phyloP scores from a whole-genome alignment of 1,139 yeast genomes.

The Lodderomyces parapsilosis region DNA sequence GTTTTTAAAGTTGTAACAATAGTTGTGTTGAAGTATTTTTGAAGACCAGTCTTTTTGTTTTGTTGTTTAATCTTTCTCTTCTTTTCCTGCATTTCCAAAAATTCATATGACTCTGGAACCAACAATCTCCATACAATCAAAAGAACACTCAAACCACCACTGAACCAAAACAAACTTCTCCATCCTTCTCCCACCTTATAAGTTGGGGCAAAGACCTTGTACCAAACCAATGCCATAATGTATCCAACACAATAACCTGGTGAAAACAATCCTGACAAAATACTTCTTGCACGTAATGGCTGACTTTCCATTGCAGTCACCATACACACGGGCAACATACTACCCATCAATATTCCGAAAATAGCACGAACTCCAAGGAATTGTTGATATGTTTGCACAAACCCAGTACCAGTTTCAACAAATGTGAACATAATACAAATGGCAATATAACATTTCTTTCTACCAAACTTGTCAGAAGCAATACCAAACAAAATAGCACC shows the following conservation, averaged over 20 bases:
- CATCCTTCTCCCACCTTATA: slow-evolving; percentile 52
- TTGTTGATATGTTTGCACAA: slow-evolving; percentile 59
- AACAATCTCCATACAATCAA: slow-evolving; percentile 33
- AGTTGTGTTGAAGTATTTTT: slow-evolving; percentile 5
- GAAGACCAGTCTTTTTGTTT: slow-evolving; percentile 8
- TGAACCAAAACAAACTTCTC: too few relatives aligned
- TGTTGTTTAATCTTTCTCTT: slow-evolving; percentile 15
- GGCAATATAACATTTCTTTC: slow-evolving; percentile 66
- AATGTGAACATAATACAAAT: slow-evolving; percentile 53
- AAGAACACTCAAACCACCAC: slow-evolving; percentile 33
- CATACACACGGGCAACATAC: too few relatives aligned
- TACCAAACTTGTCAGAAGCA: slow-evolving; percentile 65
- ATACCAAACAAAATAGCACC: slow-evolving; percentile 76
- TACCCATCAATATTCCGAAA: slow-evolving; percentile 37
- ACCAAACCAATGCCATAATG: slow-evolving; percentile 35
- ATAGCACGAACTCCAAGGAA: slow-evolving; percentile 60
- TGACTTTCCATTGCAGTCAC: slow-evolving; percentile 38
- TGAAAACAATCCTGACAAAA: slow-evolving; percentile 37
- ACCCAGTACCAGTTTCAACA: slow-evolving; percentile 72
- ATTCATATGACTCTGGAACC: slow-evolving; percentile 34
- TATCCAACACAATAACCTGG: slow-evolving; percentile 42
- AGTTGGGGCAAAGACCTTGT: slow-evolving; percentile 57
- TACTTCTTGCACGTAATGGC: slow-evolving; percentile 34
- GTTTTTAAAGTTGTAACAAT: slow-evolving; percentile 22
- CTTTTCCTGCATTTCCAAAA: slow-evolving; percentile 17